Base-by-base conservation (phyloP, 805 yeast genomes). In the Metschnikowia amazonensis region DNA sequence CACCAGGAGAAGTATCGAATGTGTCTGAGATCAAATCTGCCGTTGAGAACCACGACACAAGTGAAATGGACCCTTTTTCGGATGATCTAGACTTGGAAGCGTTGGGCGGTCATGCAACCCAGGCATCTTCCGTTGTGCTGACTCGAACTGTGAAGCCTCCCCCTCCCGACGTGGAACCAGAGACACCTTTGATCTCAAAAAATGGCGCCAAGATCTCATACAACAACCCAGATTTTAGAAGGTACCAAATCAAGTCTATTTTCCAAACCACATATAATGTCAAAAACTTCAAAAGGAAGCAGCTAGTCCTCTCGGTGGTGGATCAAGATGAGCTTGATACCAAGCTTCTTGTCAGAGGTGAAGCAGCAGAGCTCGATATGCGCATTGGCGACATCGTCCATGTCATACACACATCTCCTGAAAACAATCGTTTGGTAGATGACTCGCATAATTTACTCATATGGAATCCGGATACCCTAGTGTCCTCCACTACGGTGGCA, bases 401-500 rank as follows among this genome's bases (percentile, higher is more conserved):
- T 61, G 63, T 85, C 4, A 70, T 86, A 9, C 75, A 82, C 4
- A 73, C 75, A 1, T 57, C 65, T 41, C 57, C 64, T 21, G 53
- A 57, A 3, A 64, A 61, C 33, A 73, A 75, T 1, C 64, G 62
- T 16, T 50, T 81, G 2, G 74, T 84, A 7, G 86, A 83, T 52
- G 75, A 76, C 47, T 65, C 73, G 28, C 75, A 75, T 25, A 81
- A 84, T 53, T 60, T 89, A n/a, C 63, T 90, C 24, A 75, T 92
- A 17, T 76, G 94, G 76, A 79, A 86, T 52, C 99, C 99, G 0
- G 98, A 94, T 60, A 65, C 79, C 3, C 65, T 94, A 10, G 66
- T 92, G 0, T 79, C 97, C 0, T 89, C 96, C 2, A 94, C 98
- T 0, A 68, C 83, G 3, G 77, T 89, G 1, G 84, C 97, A 1